Conservation (phyloP, 2,329 filamentous ascomycete genomes). For the Monosporascus sp. region DNA sequence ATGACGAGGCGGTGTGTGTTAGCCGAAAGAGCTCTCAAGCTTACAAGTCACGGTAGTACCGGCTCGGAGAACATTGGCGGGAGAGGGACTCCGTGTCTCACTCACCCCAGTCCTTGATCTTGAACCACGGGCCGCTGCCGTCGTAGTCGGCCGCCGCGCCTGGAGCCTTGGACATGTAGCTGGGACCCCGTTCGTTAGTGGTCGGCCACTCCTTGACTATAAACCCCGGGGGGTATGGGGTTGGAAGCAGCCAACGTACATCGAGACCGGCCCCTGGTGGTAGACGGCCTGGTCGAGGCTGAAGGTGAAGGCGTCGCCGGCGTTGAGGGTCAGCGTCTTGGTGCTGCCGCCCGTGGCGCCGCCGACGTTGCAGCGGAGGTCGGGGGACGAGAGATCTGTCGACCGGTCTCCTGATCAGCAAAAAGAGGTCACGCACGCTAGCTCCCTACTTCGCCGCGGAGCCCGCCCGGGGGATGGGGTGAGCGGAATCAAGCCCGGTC, state of each 20-base stretch:
- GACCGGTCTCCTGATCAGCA: too few species aligned
- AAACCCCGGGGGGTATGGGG: background rate
- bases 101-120: conserved; percentile 32
- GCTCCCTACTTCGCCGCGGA: background rate
- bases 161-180: conserved; percentile 35
- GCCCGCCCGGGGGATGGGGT: background rate
- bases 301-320: conserved; percentile 35
- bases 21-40: too few species aligned
- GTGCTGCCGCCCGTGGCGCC: conserved; percentile 28
- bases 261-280: conserved; percentile 34
- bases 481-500: background rate
- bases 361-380: conserved; percentile 37
- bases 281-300: conserved; percentile 33
- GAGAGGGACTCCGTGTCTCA: background rate
- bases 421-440: too few species aligned
- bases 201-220: background rate
- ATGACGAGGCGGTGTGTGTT: background rate
- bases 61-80: too few species aligned
- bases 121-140: conserved; percentile 36
- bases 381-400: conserved; percentile 30
- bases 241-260: conserved; percentile 14
- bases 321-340: conserved; percentile 28
- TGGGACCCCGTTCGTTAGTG: conserved; percentile 8
- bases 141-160: conserved; percentile 29
- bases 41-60: too few species aligned